Evolutionary conservation across 208 protist genomes (phyloP).

Genomic region (Vickermania ingenoplastis): DNA sequence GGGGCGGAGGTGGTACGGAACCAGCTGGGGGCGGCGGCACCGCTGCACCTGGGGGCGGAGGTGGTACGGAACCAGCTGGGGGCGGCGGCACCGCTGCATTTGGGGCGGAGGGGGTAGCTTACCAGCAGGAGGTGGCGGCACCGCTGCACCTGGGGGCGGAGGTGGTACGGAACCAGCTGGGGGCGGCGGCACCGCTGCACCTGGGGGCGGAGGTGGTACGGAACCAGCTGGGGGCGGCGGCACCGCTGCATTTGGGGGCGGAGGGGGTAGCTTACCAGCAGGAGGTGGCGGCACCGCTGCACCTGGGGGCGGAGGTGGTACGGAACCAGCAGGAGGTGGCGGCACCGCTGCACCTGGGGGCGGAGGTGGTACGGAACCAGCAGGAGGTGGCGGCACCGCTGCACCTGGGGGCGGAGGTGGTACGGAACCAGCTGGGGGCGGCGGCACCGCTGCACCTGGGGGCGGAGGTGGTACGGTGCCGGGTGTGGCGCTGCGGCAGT

Average conservation of each 20-base stretch:
- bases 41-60: background rate
- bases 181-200: conserved; percentile 1
- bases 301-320: conserved; percentile 12
- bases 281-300: background rate
- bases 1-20: background rate
- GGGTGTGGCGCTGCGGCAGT: background rate
- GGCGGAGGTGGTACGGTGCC: background rate
- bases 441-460: conserved; percentile 1
- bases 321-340: conserved; percentile 7
- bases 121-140: conserved; percentile 1
- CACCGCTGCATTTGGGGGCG: conserved; percentile 2
- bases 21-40: background rate
- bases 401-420: conserved; percentile 1
- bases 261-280: background rate
- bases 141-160: conserved; percentile 5
- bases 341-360: conserved; percentile 5
- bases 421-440: conserved; percentile 3
- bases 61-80: background rate
- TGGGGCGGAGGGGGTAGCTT: conserved; percentile 1
- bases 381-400: conserved; percentile 1
- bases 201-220: conserved; percentile 7
- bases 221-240: conserved; percentile 2
- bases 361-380: background rate
- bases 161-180: conserved; percentile 6
- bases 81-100: conserved; percentile 1